Evolutionary conservation across 1,284 basidiomycete species (phyloP).

Genomic region (Marasmius sp.): DNA sequence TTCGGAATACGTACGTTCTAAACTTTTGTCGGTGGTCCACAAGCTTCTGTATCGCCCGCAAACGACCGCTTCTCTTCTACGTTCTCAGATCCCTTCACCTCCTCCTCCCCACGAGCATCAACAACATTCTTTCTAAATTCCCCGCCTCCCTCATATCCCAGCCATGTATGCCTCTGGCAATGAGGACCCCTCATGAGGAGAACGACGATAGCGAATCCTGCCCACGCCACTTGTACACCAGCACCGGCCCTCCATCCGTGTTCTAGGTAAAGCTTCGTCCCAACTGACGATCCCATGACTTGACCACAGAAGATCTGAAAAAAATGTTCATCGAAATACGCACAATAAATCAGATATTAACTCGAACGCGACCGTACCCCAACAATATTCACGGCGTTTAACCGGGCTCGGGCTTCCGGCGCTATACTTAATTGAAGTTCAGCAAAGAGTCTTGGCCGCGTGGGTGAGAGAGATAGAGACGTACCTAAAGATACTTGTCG

Average conservation of each 20-base stretch:
- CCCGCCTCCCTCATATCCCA: background rate
- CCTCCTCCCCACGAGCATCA: background rate
- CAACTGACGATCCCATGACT: conserved; percentile 52
- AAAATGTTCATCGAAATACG: background rate
- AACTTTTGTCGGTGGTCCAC: too few species aligned
- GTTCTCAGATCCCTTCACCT: background rate
- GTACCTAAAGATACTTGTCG: conserved; percentile 37
- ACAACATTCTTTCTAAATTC: background rate
- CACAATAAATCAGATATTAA: conserved; percentile 8
- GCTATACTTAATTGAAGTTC: conserved; percentile 18
- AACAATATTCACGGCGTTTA: conserved; percentile 52
- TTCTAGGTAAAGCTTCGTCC: conserved; percentile 48
- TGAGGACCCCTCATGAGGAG: conserved; percentile 46
- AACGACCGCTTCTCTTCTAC: too few species aligned
- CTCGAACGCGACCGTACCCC: conserved; percentile 25
- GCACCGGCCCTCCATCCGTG: conserved; percentile 54
- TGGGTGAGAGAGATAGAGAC: background rate
- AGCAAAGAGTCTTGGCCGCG: too few species aligned
- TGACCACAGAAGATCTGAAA: conserved; percentile 43
- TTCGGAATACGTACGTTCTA: too few species aligned
- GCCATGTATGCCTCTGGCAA: background rate
- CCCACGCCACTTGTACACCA: conserved; percentile 46
- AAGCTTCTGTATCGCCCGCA: too few species aligned
- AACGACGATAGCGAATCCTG: conserved; percentile 38
- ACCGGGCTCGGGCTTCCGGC: conserved; percentile 40